phyloP scores from a whole-genome alignment of 129 eudicot species.

The Flaveria ramosissima region DNA sequence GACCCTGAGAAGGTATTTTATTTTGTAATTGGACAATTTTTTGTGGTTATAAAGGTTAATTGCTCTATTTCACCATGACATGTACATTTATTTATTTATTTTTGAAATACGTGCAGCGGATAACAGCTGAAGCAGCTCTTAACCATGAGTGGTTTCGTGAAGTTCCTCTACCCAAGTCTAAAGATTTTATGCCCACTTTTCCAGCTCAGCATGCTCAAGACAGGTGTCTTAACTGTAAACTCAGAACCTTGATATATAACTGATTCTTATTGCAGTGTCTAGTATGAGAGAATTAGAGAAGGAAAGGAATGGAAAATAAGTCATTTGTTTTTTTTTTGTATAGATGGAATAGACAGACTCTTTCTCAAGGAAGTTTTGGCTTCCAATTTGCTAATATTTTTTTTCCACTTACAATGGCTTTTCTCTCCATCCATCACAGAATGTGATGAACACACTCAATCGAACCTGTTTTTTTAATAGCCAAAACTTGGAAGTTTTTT shows the following conservation, averaged over 20 bases:
- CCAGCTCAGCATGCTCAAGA: slow-evolving; percentile 92
- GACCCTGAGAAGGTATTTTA: slow-evolving; percentile 83
- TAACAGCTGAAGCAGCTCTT: slow-evolving; percentile 70
- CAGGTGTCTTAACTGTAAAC: slow-evolving; percentile 39
- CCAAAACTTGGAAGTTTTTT: not conserved
- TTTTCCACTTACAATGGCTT: not conserved
- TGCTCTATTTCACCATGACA: not conserved
- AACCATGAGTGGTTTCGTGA: slow-evolving; percentile 71
- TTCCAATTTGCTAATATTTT: not conserved
- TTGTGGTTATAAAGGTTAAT: not conserved
- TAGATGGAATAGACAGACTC: not conserved
- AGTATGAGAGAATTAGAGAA: not conserved
- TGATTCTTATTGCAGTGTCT: not conserved
- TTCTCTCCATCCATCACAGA: not conserved
- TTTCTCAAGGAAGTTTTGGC: not conserved
- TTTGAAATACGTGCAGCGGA: slow-evolving; percentile 50
- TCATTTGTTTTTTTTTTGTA: not conserved
- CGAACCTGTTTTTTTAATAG: not conserved
- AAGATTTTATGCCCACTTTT: slow-evolving; percentile 95
- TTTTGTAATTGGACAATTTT: not conserved
- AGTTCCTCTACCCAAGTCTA: slow-evolving; percentile 72
- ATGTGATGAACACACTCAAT: not conserved
- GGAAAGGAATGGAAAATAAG: not conserved
- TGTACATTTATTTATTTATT: not conserved
- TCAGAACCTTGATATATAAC: not conserved